Conservation (phyloP, 2,329 filamentous ascomycete species). For the Colletotrichum endophyticum region DNA sequence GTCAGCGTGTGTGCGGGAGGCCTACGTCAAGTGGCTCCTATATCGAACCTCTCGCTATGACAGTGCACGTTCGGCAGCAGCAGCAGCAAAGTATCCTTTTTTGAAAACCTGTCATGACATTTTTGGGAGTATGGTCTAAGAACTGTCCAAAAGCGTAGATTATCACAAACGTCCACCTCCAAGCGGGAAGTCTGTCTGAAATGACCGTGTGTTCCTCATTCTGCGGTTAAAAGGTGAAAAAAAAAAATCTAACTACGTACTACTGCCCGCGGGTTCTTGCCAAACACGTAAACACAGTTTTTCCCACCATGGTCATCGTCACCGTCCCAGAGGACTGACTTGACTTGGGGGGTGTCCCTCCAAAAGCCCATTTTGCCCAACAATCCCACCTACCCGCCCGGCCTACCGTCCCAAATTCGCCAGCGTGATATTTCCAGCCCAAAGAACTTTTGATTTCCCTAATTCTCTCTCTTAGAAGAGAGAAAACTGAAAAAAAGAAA, state of each 20-base stretch:
- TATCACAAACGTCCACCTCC: background rate
- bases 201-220: slow-evolving; percentile 10
- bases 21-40: background rate
- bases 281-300: background rate
- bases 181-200: background rate
- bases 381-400: background rate
- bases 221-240: background rate
- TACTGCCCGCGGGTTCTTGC: background rate
- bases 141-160: background rate
- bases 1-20: background rate
- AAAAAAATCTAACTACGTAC: slow-evolving; percentile 9
- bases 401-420: background rate
- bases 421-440: background rate
- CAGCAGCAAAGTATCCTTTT: no score
- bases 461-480: background rate
- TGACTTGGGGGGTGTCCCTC: background rate
- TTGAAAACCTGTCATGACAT: background rate
- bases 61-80: background rate
- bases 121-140: background rate
- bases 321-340: background rate
- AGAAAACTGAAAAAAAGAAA: background rate
- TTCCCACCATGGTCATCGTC: background rate
- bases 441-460: background rate
- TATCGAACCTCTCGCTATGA: background rate
- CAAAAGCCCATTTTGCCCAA: background rate